Conservation (phyloP, 1,284 basidiomycete genomes). For the Naganishia albida region DNA sequence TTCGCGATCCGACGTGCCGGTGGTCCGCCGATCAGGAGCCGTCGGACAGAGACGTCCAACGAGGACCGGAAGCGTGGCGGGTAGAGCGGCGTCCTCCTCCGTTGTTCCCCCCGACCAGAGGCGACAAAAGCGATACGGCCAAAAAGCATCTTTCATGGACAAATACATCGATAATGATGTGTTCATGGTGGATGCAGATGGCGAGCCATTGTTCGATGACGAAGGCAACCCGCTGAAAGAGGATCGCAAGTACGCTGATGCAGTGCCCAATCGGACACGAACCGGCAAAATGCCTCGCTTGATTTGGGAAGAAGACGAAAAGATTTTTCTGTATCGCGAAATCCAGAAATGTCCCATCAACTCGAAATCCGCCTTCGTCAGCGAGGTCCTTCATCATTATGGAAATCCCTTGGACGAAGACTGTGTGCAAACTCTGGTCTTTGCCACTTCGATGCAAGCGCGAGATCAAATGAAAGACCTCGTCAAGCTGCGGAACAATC, state of each 20-base stretch:
- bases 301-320: slow-evolving; percentile 20
- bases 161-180: slow-evolving; percentile 14
- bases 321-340: slow-evolving; percentile 32
- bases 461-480: slow-evolving; percentile 32
- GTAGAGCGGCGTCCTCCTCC: background rate
- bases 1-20: slow-evolving; percentile 9
- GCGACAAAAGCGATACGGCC: background rate
- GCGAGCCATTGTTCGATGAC: slow-evolving; percentile 24
- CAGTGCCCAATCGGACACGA: slow-evolving; percentile 8
- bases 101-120: background rate
- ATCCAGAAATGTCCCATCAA: slow-evolving; percentile 33
- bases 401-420: slow-evolving; percentile 3
- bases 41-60: background rate
- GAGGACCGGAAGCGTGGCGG: background rate
- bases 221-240: slow-evolving; percentile 19
- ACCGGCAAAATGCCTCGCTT: background rate
- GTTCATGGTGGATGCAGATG: slow-evolving; percentile 31
- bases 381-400: slow-evolving; percentile 19
- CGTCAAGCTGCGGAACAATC: slow-evolving; percentile 14
- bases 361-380: slow-evolving; percentile 14
- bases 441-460: slow-evolving; percentile 13
- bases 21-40: background rate
- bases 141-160: slow-evolving; percentile 10
- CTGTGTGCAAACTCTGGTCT: background rate
- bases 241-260: slow-evolving; percentile 15